These are phyloP conservation scores for Gonium pectorale DNA, from an alignment of 139 green algal genomes.

Conservation along the genomic window DNA sequence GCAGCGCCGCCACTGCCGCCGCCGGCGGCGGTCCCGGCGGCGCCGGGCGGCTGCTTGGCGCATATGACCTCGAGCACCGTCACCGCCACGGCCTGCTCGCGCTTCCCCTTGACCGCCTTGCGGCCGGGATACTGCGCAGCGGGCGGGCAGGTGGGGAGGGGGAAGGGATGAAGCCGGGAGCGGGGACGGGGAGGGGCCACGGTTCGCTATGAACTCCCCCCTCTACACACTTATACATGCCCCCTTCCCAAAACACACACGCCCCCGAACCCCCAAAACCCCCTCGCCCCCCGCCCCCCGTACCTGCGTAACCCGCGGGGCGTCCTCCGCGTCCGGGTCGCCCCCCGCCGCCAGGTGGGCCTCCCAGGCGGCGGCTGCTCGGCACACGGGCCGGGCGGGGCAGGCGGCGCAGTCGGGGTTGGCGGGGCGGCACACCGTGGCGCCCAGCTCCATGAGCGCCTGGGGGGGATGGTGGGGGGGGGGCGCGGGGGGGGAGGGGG, in stretches of 20 bases:
- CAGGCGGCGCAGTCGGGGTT: constrained; percentile 80
- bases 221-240: too few relatives aligned
- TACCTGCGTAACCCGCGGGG: constrained; percentile 3
- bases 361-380: constrained; percentile 33
- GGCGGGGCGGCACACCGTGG: constrained; percentile 85
- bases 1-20: not conserved
- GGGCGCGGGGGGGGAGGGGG: too few relatives aligned
- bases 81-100: constrained; percentile 35
- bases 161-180: not conserved
- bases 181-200: too few relatives aligned
- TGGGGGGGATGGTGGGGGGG: constrained; percentile 18
- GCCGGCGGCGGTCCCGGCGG: not conserved
- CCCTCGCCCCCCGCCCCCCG: too few relatives aligned
- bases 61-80: constrained; percentile 45
- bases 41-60: constrained; percentile 8
- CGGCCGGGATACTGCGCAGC: constrained; percentile 9
- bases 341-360: constrained; percentile 16
- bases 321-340: constrained; percentile 2
- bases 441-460: constrained; percentile 98
- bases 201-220: too few relatives aligned
- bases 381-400: constrained; percentile 73
- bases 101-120: constrained; percentile 46
- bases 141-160: not conserved
- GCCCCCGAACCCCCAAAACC: too few relatives aligned
- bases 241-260: too few relatives aligned